phyloP scores from a whole-genome alignment of 345 rosid species.

The Pistacia integerrima region DNA sequence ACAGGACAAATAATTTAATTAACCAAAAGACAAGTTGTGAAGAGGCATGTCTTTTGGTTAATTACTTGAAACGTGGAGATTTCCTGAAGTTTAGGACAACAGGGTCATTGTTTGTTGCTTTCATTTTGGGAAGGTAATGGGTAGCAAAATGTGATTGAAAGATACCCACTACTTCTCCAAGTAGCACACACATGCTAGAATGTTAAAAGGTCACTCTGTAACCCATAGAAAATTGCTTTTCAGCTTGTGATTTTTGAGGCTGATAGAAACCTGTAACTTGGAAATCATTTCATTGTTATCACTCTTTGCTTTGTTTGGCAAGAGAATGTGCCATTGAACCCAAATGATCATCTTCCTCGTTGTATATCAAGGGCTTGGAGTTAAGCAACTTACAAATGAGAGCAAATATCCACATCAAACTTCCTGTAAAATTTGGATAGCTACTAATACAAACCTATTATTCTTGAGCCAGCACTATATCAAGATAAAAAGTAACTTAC shows the following conservation, averaged over 20 bases:
- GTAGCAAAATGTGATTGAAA: conserved; percentile 1
- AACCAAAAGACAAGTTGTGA: neutral
- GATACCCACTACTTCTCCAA: conserved; percentile 3
- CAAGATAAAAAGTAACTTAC: too few species aligned
- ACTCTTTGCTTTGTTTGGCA: neutral
- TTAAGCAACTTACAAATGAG: too few species aligned
- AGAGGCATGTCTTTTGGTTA: conserved; percentile 4
- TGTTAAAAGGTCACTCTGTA: neutral
- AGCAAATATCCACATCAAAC: too few species aligned
- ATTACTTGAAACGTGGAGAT: neutral
- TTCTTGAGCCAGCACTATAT: too few species aligned
- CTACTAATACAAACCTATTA: too few species aligned
- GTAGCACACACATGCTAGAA: neutral
- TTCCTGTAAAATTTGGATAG: too few species aligned
- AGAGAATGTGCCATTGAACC: neutral
- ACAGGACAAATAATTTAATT: too few species aligned
- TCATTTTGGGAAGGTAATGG: conserved; percentile 2
- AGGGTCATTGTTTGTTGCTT: neutral
- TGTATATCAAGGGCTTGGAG: neutral
- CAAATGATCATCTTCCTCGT: neutral
- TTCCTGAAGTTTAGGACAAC: conserved; percentile 7
- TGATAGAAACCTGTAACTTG: conserved; percentile 2
- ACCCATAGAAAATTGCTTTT: conserved; percentile 8
- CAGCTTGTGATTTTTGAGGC: conserved; percentile 1
- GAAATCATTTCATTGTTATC: neutral